These are phyloP conservation scores for Violaceomyces palustris DNA, from an alignment of 1,284 basidiomycete genomes.

Conservation along the genomic window DNA sequence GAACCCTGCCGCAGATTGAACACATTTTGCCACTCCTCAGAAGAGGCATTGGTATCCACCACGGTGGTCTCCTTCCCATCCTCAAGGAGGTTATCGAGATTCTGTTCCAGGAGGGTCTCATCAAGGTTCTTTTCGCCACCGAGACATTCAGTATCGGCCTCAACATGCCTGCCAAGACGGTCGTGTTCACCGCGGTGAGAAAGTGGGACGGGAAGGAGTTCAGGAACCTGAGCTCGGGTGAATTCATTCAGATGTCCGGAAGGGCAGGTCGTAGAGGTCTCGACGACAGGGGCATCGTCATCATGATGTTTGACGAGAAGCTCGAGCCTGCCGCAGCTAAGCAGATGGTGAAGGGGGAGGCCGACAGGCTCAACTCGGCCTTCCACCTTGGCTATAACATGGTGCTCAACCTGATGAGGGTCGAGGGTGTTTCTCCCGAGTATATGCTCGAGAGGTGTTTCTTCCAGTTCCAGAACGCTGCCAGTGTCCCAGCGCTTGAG, in stretches of 20 bases:
- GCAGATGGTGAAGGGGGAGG: conserved; percentile 97
- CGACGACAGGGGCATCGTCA: conserved; percentile 97
- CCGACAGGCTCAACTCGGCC: conserved; percentile 92
- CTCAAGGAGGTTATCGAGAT: conserved; percentile 99
- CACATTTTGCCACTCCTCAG: conserved; percentile 88
- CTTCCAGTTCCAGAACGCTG: conserved; percentile 94
- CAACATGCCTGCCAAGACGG: conserved; percentile 99
- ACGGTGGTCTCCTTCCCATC: conserved; percentile 93
- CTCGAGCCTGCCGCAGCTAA: conserved; percentile 88
- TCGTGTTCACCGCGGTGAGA: conserved; percentile 90
- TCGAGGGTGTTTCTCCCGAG: conserved; percentile 96
- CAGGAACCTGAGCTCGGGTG: conserved; percentile 64
- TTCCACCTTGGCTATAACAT: conserved; percentile 99
- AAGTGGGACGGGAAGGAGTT: conserved; percentile 97
- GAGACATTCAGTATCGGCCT: conserved; percentile 99
- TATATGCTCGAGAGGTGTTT: conserved; percentile 98
- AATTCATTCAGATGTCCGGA: conserved; percentile 77
- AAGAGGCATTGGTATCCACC: conserved; percentile 96
- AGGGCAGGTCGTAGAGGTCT: conserved; percentile 93
- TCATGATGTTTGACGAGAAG: conserved; percentile 99
- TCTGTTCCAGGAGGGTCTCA: conserved; percentile 96
- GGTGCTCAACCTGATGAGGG: conserved; percentile 96
- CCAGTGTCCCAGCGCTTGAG: conserved; percentile 80
- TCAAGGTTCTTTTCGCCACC: conserved; percentile 97
- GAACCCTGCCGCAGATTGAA: conserved; percentile 85